These are phyloP conservation scores for Blastobotrys illinoisensis DNA, from an alignment of 1,139 yeast species.

Conservation along the genomic window DNA sequence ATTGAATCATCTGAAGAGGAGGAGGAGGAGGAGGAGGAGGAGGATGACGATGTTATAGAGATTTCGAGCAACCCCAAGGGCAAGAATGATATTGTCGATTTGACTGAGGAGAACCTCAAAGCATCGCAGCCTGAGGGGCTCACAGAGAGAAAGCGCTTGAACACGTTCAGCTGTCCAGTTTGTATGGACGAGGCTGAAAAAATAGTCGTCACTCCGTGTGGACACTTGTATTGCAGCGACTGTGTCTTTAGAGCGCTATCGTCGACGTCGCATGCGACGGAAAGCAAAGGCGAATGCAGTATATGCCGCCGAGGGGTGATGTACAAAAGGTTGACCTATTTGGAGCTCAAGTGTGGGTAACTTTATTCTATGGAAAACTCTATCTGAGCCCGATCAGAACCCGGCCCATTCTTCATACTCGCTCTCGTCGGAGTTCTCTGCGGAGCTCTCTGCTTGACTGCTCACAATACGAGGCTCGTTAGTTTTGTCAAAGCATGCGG, in stretches of 20 bases:
- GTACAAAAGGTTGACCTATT: constrained; percentile 24
- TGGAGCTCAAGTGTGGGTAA: constrained; percentile 21
- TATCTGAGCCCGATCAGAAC: constrained; percentile 20
- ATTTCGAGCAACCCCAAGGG: constrained; percentile 4
- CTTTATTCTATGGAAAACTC: not conserved
- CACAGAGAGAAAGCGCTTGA: constrained; percentile 16
- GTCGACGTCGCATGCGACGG: constrained; percentile 25
- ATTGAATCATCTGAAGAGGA: not conserved
- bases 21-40: constrained; percentile 2
- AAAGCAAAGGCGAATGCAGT: constrained; percentile 30
- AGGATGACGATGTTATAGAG: constrained; percentile 6
- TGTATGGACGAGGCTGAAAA: constrained; percentile 33
- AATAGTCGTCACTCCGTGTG: constrained; percentile 34
- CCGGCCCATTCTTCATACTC: constrained; percentile 29
- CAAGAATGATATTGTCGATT: constrained; percentile 8
- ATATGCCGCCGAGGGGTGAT: constrained; percentile 31
- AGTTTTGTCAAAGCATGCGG: constrained; percentile 62
- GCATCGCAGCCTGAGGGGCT: constrained; percentile 16
- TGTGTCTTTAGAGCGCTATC: constrained; percentile 34
- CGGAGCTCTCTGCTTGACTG: too few relatives aligned
- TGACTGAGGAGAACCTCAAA: constrained; percentile 11
- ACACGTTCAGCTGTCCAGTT: constrained; percentile 28
- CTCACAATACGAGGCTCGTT: not conserved
- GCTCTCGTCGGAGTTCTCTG: constrained; percentile 10
- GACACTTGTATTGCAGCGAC: constrained; percentile 35